phyloP scores from a whole-genome alignment of 1,284 basidiomycete species.

The Ustilago curta region DNA sequence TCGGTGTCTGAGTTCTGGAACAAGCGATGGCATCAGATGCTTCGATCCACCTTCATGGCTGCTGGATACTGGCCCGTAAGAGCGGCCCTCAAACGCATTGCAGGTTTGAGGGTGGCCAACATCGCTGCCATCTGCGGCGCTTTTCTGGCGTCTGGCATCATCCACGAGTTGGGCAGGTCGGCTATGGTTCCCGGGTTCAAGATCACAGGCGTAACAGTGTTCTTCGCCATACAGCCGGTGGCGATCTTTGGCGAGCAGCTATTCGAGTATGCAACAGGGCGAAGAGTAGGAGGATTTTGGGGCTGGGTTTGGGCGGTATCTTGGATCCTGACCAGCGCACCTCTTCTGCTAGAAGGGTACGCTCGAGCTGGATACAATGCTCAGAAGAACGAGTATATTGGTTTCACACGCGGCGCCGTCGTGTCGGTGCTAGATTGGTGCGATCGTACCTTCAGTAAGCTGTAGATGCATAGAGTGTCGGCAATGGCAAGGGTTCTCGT shows the following conservation, averaged over 20 bases:
- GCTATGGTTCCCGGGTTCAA: constrained; percentile 14
- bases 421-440: constrained; percentile 23
- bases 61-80: constrained; percentile 31
- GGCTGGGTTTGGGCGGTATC: constrained; percentile 39
- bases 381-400: constrained; percentile 9
- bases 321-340: constrained; percentile 20
- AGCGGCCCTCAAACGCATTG: neutral
- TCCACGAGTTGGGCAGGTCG: constrained; percentile 38
- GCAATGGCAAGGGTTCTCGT: neutral
- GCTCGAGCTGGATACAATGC: constrained; percentile 15
- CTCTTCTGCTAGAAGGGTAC: constrained; percentile 18
- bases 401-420: constrained; percentile 15
- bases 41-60: constrained; percentile 34
- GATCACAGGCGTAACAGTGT: constrained; percentile 8
- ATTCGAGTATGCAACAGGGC: constrained; percentile 13
- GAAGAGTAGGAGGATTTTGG: constrained; percentile 20
- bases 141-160: constrained; percentile 34
- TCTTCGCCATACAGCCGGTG: constrained; percentile 34
- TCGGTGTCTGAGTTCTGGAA: constrained; percentile 40
- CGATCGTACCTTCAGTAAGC: constrained; percentile 9
- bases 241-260: constrained; percentile 31
- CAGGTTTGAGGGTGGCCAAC: constrained; percentile 12
- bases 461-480: constrained; percentile 1
- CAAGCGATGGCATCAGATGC: constrained; percentile 44
- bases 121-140: constrained; percentile 23